phyloP scores from a whole-genome alignment of 2,329 filamentous ascomycete species.

The Alternaria rosae region DNA sequence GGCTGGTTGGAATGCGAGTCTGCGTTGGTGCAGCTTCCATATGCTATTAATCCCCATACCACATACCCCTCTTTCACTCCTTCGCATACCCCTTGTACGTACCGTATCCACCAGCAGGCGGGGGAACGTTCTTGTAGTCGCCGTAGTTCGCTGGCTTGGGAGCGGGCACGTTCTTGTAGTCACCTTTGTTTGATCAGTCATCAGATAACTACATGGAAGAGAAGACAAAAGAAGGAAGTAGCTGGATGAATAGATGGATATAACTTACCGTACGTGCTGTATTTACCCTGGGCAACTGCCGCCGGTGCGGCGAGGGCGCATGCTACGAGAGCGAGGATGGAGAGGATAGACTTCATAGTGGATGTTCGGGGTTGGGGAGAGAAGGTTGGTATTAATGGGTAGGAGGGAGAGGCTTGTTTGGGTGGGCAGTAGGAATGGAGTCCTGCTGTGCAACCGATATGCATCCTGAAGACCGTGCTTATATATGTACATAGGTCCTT shows the following conservation, averaged over 20 bases:
- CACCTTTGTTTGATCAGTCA: no score
- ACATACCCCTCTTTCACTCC: neutral
- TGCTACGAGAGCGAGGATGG: constrained; percentile 31
- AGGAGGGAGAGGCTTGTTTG: neutral
- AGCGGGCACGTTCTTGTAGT: neutral
- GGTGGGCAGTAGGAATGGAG: neutral
- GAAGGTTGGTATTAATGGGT: neutral
- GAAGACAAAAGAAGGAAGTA: neutral
- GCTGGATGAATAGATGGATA: no score
- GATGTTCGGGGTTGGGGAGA: neutral
- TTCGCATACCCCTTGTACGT: neutral
- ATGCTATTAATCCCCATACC: neutral
- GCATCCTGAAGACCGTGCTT: neutral
- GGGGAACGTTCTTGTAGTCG: neutral
- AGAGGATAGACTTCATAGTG: constrained; percentile 29
- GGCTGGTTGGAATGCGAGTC: neutral
- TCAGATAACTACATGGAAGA: no score
- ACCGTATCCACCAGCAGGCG: neutral
- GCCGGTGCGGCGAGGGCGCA: constrained; percentile 27
- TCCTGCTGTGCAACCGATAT: neutral
- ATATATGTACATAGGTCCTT: neutral
- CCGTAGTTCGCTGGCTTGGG: neutral
- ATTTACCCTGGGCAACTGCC: constrained; percentile 19
- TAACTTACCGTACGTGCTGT: constrained; percentile 23
- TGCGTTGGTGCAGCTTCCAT: neutral